A percentile compares a stretch with the other conserved stretches of the same genome.
Conservation (phyloP, 345 rosid species). For the Ceriops decandra region DNA sequence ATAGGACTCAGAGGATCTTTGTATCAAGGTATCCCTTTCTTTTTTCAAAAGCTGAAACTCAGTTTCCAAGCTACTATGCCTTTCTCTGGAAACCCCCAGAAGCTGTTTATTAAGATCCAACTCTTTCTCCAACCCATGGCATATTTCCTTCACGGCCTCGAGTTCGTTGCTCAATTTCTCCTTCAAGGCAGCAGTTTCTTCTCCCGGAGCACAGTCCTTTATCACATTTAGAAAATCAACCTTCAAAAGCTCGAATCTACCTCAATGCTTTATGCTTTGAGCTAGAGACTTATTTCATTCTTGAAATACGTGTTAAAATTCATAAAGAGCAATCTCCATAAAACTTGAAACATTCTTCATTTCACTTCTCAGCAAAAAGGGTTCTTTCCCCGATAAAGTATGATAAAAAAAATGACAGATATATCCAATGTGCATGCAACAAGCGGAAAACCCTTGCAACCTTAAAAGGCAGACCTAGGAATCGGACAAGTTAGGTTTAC, state of each 20-base stretch:
- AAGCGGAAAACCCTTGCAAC: background rate
- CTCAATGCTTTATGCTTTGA: constrained; percentile 7
- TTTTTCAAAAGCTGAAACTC: constrained; percentile 53
- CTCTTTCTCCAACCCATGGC: constrained; percentile 45
- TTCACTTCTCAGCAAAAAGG: background rate
- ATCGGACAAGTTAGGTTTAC: no score
- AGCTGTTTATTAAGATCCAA: constrained; percentile 38
- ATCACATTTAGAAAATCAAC: constrained; percentile 45
- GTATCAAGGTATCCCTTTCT: constrained; percentile 53
- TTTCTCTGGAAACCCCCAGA: constrained; percentile 49
- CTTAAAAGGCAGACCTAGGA: background rate
- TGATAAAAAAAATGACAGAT: background rate
- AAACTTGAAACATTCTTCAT: background rate
- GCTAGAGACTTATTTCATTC: background rate
- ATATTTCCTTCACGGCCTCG: constrained; percentile 45
- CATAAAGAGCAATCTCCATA: background rate
- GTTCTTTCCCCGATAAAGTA: background rate
- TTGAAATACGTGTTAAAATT: background rate
- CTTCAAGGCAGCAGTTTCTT: constrained; percentile 38
- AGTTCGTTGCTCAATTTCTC: constrained; percentile 47
- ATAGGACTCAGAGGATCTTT: constrained; percentile 40
- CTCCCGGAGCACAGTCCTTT: constrained; percentile 50
- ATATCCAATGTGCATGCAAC: background rate
- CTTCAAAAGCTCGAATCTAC: constrained; percentile 26
- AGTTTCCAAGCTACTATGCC: constrained; percentile 46